Base-by-base conservation (phyloP, 2,329 filamentous ascomycete species). In the Tolypocladium tropicale region DNA sequence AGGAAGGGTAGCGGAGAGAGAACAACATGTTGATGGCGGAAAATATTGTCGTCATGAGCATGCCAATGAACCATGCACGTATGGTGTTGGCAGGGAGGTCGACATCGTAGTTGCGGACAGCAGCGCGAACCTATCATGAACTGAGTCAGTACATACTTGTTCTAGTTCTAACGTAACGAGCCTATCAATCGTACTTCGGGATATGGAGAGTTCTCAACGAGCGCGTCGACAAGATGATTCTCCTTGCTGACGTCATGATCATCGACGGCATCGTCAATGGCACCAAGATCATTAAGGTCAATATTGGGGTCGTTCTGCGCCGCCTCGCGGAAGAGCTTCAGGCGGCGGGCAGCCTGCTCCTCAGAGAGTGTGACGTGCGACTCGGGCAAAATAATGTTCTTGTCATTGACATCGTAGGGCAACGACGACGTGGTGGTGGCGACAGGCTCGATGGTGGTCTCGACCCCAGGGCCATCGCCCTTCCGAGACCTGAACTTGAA, bases 31-130 rank as follows among this genome's bases (percentile, higher is more conserved):
- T 77, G 41, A 76, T 70, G 3, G 72, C 74, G 3, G 74, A 69
- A 11, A 74, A 75, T 16, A 78, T 59, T 4, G 77, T 74, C 4
- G 74, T 73, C 53, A 77, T 76, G 39, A 76, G 46, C 50, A 76
- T 68, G 1, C 75, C 75, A 2, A 78, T 62, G 7, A 76, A 58
- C 76, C 76, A 78, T 21, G 71, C 71, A 6, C 72, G 63, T 61
- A 81, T 64, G 59, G 72, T 74, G 54, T 65, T 70, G 58, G 58
- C 66, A 2, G 58, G 54, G 28, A 58, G 56, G 10, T 55, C 73
- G n/a, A 69, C 70, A 60, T 78, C 76, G 2, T 65, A 70, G 52
- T 73, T 72, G 25, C 72, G 70, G 11, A 78, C 76, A n/a, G 62
- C 61, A 2, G 58, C 59, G 51, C 62, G 62, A 2, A 63, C 62